Percentiles rank a stretch among this genome's conserved stretches.
phyloP scores from a whole-genome alignment of 1,139 yeast species.

The Lodderomyces pseudojiufengensis region DNA sequence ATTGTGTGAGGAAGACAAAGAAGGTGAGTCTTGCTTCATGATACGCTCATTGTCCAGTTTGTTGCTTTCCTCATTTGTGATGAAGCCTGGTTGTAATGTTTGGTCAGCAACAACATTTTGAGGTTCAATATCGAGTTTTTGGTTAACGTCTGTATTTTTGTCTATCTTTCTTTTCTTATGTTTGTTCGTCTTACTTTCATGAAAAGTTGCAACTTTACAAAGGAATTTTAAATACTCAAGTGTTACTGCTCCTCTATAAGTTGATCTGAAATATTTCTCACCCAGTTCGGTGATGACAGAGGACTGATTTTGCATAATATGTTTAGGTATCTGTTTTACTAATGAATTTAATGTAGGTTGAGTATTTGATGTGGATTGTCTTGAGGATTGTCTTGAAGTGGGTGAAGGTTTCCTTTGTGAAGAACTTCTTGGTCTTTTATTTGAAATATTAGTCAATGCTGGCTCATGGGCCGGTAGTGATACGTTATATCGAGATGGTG shows the following conservation, averaged over 20 bases:
- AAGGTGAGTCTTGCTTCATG: too few relatives aligned
- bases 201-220: constrained; percentile 26
- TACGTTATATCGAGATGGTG: background rate
- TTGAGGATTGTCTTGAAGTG: background rate
- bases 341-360: constrained; percentile 1
- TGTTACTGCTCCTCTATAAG: constrained; percentile 39
- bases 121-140: too few relatives aligned
- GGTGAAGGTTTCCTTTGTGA: background rate
- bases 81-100: too few relatives aligned
- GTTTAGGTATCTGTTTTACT: constrained; percentile 4
- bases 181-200: too few relatives aligned
- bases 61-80: too few relatives aligned
- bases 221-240: constrained; percentile 35
- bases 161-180: background rate
- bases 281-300: constrained; percentile 22
- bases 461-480: constrained; percentile 1
- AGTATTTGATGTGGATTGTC: constrained; percentile 1
- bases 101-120: too few relatives aligned
- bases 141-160: too few relatives aligned
- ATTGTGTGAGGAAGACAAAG: too few relatives aligned
- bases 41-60: too few relatives aligned
- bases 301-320: constrained; percentile 3
- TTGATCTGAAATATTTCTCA: constrained; percentile 24
- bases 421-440: background rate
- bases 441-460: background rate